Evolutionary conservation across 495 filamentous ascomycete species (phyloP), one percentile per base, ranked within the genome.

Genomic region (Xylaria grammica): DNA sequence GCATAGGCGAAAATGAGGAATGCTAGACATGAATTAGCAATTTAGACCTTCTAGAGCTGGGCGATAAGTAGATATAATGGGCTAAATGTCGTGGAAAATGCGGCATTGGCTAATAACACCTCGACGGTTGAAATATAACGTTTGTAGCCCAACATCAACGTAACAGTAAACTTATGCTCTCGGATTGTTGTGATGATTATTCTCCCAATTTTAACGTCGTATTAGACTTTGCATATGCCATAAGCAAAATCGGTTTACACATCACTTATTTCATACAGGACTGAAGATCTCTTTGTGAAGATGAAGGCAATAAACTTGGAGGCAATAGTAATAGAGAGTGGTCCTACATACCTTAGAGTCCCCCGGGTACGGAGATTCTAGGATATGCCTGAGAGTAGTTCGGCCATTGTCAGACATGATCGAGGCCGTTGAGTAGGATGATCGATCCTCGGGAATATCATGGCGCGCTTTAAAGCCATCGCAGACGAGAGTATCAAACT

Each of bases 401-500:
- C 88, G 81, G 10, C 83, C 83, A 49, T 84, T 82, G 68, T 90
- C 85, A 22, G 70, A 74, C 82, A 89, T 88, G 22, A 84, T 78
- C 2, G 85, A 87, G 27, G 81, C 82, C 8, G 84, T 82, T 59
- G 86, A 87, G 24, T 84, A 81, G 45, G 82, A 81, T 17, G 86
- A 83, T 65, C 87, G 87, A 70, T 91, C 88, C 20, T 87, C 75
- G 4, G 88, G 84, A 63, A 92, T 84, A 68, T 90, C 88, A 76
- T 90, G 85, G 32, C 81, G 83, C 27, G 85, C 79, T 46, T 79
- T 75, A 84, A 87, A 91, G 19, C 89, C 89, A 55, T 85, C 87
- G 69, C 90, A 93, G 38, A 90, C 86, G 67, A 86, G 83, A 65
- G 62, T 63, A 58, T 91, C 88, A 62, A 92, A 92, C 54, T 90